Evolutionary conservation across 202 grass and related monocot genomes (phyloP).

Genomic region (Zizania palustris): DNA sequence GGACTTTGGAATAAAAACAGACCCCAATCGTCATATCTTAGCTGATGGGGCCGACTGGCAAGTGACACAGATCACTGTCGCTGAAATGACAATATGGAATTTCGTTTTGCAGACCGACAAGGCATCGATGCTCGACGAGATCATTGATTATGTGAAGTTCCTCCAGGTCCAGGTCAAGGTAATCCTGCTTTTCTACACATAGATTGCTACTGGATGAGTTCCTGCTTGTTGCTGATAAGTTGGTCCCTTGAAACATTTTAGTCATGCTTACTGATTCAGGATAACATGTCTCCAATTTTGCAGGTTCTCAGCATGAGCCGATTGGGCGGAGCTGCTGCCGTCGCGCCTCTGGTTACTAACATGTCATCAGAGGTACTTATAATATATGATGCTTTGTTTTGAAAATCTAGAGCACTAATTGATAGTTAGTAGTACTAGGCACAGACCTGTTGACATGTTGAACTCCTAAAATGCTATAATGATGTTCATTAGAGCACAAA

Average conservation of each 20-base stretch:
- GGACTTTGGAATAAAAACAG: slow-evolving; percentile 43
- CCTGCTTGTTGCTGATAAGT: not conserved
- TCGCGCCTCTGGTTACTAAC: slow-evolving; percentile 67
- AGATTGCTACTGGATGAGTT: slow-evolving; percentile 20
- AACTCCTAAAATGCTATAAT: slow-evolving; percentile 37
- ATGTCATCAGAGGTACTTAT: slow-evolving; percentile 74
- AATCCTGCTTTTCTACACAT: slow-evolving; percentile 27
- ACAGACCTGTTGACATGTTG: slow-evolving; percentile 7
- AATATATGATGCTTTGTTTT: slow-evolving; percentile 33
- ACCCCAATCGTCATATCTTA: slow-evolving; percentile 31
- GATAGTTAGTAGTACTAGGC: not conserved
- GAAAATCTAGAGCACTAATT: slow-evolving; percentile 16
- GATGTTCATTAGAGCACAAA: slow-evolving; percentile 34
- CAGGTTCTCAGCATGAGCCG: slow-evolving; percentile 99
- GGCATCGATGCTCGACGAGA: slow-evolving; percentile 97
- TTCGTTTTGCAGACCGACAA: slow-evolving; percentile 90
- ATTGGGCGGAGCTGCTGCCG: slow-evolving; percentile 78
- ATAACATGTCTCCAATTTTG: slow-evolving; percentile 9
- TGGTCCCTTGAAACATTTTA: slow-evolving; percentile 16
- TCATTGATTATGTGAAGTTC: slow-evolving; percentile 99
- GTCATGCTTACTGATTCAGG: not conserved
- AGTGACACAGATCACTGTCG: slow-evolving; percentile 14
- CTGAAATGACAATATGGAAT: slow-evolving; percentile 49
- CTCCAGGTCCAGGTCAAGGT: slow-evolving; percentile 99
- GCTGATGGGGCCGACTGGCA: slow-evolving; percentile 7